Percentiles rank a stretch among this genome's conserved stretches.
These are phyloP conservation scores for Cinnamomum chago DNA, from an alignment of 164 flowering plant genomes.

Conservation along the genomic window DNA sequence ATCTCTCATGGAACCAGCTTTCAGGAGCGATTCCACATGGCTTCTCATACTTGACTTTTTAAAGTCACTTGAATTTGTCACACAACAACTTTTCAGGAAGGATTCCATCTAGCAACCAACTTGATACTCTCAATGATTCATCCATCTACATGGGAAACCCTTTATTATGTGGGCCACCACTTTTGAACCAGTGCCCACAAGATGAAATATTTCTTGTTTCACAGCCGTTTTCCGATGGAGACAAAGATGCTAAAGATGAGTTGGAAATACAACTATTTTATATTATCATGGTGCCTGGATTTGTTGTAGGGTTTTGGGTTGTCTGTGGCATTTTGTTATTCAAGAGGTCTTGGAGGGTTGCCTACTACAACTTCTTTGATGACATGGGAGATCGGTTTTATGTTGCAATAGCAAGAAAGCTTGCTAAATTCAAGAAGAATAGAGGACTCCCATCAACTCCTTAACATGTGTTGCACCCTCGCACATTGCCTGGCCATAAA, in stretches of 20 bases:
- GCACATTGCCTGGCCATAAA: no score
- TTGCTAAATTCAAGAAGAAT: not conserved
- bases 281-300: conserved; percentile 5
- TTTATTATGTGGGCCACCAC: conserved; percentile 3
- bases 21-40: not conserved
- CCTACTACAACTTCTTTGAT: conserved; percentile 5
- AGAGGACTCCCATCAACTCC: no score
- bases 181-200: not conserved
- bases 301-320: conserved; percentile 9
- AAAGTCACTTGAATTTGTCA: conserved; percentile 1
- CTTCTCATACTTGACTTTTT: not conserved
- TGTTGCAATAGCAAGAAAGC: not conserved
- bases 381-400: not conserved
- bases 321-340: conserved; percentile 2
- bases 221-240: not conserved
- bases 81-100: conserved; percentile 8
- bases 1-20: conserved; percentile 3
- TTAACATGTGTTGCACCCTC: no score
- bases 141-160: not conserved
- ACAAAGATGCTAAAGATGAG: not conserved
- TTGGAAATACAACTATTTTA: not conserved
- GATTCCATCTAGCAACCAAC: conserved; percentile 1
- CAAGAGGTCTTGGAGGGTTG: conserved; percentile 15
- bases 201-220: not conserved
- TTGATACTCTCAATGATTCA: not conserved